Base-by-base conservation (phyloP, 2,329 filamentous ascomycete species). In the Aspergillus piperis region DNA sequence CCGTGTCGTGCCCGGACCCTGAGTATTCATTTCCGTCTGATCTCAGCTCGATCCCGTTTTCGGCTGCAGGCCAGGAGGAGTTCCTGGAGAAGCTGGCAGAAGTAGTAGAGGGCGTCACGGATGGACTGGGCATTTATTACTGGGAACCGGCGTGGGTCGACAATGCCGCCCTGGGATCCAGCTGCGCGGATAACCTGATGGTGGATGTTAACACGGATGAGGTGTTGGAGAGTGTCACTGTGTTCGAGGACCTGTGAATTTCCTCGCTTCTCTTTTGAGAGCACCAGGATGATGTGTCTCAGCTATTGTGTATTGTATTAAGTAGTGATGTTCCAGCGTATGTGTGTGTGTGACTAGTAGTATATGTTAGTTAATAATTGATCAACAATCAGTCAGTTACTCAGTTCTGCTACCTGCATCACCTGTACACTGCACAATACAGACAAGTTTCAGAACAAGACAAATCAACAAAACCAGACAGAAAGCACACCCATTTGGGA, bases 121-220 rank as follows among this genome's bases (percentile, higher is more conserved):
- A 82, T 1, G 87, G 87, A 0, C 73, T 78, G 27, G 89, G 88
- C 0, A 48, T 91, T 7, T 90, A 88, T 63, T 91, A 91, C 66
- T 91, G 89, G 89, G 89, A 92, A 71, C 88, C 88, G 0, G 86
- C 84, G 0, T 91, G 88, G 88, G 79, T 90, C 63, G 80, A 86
- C 44, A 91, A 90, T 73, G 82, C 83, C 10, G 82, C 74, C 0
- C 73, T 90, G 54, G 88, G 88, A 1, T 89, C 86, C 17, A 88
- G 86, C 44, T 90, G 88, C 69, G 77, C 79, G 17, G 85, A 86
- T 66, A 89, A 88, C 73, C 78, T 86, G 48, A 81, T 90, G 81
- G 86, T 90, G 55, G 77, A 80, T 59, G 81, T 78, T 64, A 78
- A 58, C 30, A 68, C 79, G 2, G 83, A 86, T 3, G 80, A 79